Conservation (phyloP, 495 filamentous ascomycete species). For the Penicillium steckii region DNA sequence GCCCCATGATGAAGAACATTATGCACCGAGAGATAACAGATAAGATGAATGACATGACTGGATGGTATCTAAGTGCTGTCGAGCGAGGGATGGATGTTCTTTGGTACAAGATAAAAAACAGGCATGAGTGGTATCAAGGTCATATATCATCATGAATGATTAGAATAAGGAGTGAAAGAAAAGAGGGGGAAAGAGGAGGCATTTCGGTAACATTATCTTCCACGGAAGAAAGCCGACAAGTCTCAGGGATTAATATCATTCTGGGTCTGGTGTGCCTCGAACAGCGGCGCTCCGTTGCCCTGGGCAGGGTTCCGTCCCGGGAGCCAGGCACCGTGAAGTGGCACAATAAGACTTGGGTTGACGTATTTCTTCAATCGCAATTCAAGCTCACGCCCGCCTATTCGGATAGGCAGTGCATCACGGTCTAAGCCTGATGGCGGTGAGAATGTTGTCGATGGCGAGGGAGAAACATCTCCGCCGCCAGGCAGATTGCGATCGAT, state of each 20-base stretch:
- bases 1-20: not conserved
- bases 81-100: constrained; percentile 1
- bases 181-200: not conserved
- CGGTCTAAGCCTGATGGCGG: constrained; percentile 45
- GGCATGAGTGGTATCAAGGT: constrained; percentile 23
- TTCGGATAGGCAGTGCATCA: constrained; percentile 40
- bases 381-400: constrained; percentile 41
- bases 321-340: constrained; percentile 47
- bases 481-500: constrained; percentile 58
- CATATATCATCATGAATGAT: constrained; percentile 20
- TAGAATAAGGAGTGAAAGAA: not conserved
- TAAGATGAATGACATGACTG: not conserved
- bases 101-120: constrained; percentile 5
- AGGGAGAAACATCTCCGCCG: constrained; percentile 37
- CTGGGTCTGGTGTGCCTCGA: constrained; percentile 22
- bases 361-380: constrained; percentile 46
- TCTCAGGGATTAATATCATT: constrained; percentile 14
- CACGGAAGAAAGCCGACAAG: not conserved
- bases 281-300: constrained; percentile 14
- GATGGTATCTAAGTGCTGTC: not conserved
- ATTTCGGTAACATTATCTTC: not conserved
- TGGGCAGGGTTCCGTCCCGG: constrained; percentile 26
- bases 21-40: not conserved
- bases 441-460: constrained; percentile 37
- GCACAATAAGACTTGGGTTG: constrained; percentile 45